phyloP scores from a whole-genome alignment of 2,329 filamentous ascomycete species.

The Catunica adiposa region DNA sequence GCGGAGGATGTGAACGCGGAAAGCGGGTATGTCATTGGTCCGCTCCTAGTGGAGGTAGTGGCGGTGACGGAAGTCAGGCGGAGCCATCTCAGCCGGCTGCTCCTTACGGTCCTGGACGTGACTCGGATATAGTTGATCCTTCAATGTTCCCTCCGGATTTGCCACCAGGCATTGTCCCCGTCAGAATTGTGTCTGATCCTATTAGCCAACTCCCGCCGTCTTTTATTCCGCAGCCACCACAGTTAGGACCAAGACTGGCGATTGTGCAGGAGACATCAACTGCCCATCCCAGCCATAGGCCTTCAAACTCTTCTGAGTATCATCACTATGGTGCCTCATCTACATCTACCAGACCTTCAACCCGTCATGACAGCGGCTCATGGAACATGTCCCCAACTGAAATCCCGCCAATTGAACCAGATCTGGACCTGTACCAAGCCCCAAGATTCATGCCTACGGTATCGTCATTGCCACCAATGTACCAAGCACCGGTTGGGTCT shows the following conservation, averaged over 20 bases:
- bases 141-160: not conserved
- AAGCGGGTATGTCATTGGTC: slow-evolving; percentile 17
- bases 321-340: not conserved
- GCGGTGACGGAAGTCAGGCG: not conserved
- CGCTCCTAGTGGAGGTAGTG: not conserved
- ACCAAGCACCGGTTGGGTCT: not conserved
- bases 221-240: not conserved
- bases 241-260: not conserved
- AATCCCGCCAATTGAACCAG: not conserved
- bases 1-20: slow-evolving; percentile 23
- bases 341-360: not conserved
- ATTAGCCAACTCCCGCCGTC: not conserved
- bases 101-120: not conserved
- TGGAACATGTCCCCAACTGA: no score
- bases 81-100: not conserved
- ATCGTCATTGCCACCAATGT: not conserved
- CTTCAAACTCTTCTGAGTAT: not conserved
- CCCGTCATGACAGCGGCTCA: not conserved
- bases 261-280: not conserved
- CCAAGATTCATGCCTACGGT: not conserved
- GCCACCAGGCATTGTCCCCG: slow-evolving; percentile 3
- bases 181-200: not conserved
- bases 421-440: not conserved
- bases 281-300: not conserved
- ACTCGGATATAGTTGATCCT: not conserved